These are phyloP conservation scores for Aspergillus bridgeri DNA, from an alignment of 495 filamentous ascomycete species.

Conservation along the genomic window DNA sequence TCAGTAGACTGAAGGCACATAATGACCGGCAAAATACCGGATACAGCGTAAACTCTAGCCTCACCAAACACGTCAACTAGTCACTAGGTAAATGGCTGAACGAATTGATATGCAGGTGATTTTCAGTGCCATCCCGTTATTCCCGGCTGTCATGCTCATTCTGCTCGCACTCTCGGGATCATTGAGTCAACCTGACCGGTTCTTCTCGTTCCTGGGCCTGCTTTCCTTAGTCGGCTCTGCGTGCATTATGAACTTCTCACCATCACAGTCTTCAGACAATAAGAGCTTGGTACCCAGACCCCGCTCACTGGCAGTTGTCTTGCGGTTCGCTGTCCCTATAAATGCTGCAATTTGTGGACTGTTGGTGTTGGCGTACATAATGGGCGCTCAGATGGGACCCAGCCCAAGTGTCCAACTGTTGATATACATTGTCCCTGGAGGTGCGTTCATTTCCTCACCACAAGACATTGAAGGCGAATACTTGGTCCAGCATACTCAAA, in stretches of 20 bases:
- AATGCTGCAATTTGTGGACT: slow-evolving; percentile 28
- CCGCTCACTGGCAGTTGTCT: slow-evolving; percentile 9
- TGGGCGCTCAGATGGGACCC: slow-evolving; percentile 9
- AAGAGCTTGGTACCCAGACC: slow-evolving; percentile 29
- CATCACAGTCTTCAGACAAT: slow-evolving; percentile 27
- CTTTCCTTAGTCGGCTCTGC: slow-evolving; percentile 58
- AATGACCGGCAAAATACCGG: slow-evolving; percentile 57
- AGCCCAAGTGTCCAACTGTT: slow-evolving; percentile 16
- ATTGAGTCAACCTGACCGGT: slow-evolving; percentile 17
- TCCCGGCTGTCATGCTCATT: slow-evolving; percentile 51
- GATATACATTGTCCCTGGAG: slow-evolving; percentile 36
- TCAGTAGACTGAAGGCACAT: slow-evolving; percentile 51
- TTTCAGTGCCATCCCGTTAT: slow-evolving; percentile 56
- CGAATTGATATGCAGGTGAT: slow-evolving; percentile 29
- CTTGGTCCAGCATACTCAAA: slow-evolving; percentile 3
- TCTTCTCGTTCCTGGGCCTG: slow-evolving; percentile 54
- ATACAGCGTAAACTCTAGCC: slow-evolving; percentile 46
- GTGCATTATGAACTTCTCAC: slow-evolving; percentile 41
- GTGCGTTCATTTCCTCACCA: slow-evolving; percentile 24
- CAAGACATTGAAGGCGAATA: too few species aligned
- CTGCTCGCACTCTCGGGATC: slow-evolving; percentile 41
- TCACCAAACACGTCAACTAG: neutral
- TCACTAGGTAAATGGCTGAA: neutral
- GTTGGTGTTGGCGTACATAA: slow-evolving; percentile 23
- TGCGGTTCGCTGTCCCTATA: slow-evolving; percentile 18